Percentiles rank a stretch among this genome's conserved stretches.
phyloP scores from a whole-genome alignment of 805 yeast species.

The Ogataea nitratoaversa region DNA sequence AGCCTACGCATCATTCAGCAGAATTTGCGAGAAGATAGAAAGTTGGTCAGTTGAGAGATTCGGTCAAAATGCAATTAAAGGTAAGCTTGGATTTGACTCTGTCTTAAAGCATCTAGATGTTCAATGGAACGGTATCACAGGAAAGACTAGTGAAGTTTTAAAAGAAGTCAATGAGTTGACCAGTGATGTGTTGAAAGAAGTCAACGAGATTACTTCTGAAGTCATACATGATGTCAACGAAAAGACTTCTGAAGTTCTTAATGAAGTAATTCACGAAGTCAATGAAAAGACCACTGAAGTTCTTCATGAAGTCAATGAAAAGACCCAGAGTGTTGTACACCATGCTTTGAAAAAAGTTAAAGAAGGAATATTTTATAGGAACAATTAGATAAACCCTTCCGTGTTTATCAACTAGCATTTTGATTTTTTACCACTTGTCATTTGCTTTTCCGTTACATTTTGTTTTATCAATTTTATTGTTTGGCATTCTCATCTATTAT shows the following conservation, averaged over 20 bases:
- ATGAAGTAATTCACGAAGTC: conserved; percentile 14
- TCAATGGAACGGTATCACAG: conserved; percentile 28
- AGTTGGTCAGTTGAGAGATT: conserved; percentile 91
- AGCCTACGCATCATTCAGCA: conserved; percentile 69
- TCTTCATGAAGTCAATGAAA: conserved; percentile 11
- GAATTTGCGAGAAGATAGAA: conserved; percentile 77
- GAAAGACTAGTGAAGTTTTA: conserved; percentile 21
- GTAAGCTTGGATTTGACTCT: conserved; percentile 78
- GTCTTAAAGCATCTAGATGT: conserved; percentile 55
- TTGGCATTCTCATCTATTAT: too few relatives aligned
- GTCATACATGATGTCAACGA: conserved; percentile 19
- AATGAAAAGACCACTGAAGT: conserved; percentile 13
- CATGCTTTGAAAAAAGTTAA: conserved; percentile 1
- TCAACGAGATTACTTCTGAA: conserved; percentile 18
- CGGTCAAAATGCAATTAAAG: conserved; percentile 79
- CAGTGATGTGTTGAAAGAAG: conserved; percentile 22
- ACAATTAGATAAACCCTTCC: too few relatives aligned
- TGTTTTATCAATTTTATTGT: too few relatives aligned
- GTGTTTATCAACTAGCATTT: too few relatives aligned
- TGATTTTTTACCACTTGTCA: too few relatives aligned
- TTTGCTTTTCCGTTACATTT: too few relatives aligned
- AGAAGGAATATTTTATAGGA: conserved; percentile 8
- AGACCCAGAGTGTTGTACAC: conserved; percentile 9
- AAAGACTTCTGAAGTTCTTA: conserved; percentile 15
- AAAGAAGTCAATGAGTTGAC: conserved; percentile 24